A percentile compares a stretch with the other conserved stretches of the same genome.
Evolutionary conservation across 2,329 filamentous ascomycete species (phyloP).

Genomic region (Sordariomycetes sp.): DNA sequence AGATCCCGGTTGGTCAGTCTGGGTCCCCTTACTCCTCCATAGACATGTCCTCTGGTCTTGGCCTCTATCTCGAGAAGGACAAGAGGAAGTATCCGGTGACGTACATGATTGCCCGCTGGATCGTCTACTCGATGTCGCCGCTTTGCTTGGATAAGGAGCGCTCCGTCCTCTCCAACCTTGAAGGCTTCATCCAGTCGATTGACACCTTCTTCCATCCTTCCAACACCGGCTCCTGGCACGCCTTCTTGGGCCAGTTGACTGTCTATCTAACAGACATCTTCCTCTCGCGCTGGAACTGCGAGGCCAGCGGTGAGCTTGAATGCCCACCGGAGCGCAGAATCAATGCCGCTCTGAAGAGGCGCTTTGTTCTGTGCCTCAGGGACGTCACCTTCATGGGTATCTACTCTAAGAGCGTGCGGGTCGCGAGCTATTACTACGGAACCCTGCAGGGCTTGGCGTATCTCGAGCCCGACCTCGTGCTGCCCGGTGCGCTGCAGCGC

Average conservation of each 20-base stretch:
- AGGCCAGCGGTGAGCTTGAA: conserved; percentile 84
- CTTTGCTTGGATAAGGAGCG: conserved; percentile 62
- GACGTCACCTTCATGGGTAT: conserved; percentile 98
- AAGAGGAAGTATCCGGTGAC: conserved; percentile 83
- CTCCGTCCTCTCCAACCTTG: conserved; percentile 72
- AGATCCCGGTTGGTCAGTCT: conserved; percentile 93
- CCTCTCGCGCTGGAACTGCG: conserved; percentile 93
- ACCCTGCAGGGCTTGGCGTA: conserved; percentile 82
- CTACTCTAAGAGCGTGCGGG: conserved; percentile 86
- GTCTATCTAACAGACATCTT: conserved; percentile 93
- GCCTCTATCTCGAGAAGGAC: conserved; percentile 80
- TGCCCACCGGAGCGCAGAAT: conserved; percentile 69
- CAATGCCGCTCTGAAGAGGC: conserved; percentile 66
- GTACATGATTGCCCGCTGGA: conserved; percentile 86
- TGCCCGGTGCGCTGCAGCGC: conserved; percentile 84
- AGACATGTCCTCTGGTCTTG: conserved; percentile 72
- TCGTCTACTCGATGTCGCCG: conserved; percentile 86
- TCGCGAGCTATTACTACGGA: conserved; percentile 83
- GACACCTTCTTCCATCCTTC: conserved; percentile 99
- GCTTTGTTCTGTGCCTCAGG: conserved; percentile 78
- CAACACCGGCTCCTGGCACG: conserved; percentile 87
- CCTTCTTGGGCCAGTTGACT: conserved; percentile 75
- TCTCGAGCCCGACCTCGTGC: conserved; percentile 78
- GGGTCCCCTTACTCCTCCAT: conserved; percentile 83
- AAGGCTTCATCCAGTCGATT: conserved; percentile 85